Base-by-base conservation (phyloP, 495 filamentous ascomycete species). In the Penicillium desertorum region DNA sequence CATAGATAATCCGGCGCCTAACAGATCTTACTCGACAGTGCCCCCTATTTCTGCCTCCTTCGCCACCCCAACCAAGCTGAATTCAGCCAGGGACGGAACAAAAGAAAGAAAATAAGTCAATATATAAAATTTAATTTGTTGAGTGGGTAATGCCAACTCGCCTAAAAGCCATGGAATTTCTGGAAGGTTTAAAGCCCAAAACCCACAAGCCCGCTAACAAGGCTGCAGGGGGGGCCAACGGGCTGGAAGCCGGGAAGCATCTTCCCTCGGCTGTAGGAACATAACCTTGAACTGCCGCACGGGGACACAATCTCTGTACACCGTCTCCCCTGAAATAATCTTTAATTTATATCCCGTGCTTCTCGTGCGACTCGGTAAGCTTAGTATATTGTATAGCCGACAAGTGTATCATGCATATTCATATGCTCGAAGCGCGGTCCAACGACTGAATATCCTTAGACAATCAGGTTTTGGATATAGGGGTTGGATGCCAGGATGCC, bases 251-350 rank as follows among this genome's bases (percentile, higher is more conserved):
- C 48, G 56, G 48, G 47, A 34, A 11, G 56, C 48, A 58, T 29
- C 22, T n/a, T 34, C 25, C 42, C 52, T 59, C 51, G 54, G 51
- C 58, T 53, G 51, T 48, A 62, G 60, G 60, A 51, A 53, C 61
- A 63, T 60, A 58, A 49, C 59, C 59, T 61, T 61, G 52, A 39
- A 44, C 37, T 16, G 20, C 42, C 52, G 36, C 52, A 59, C 52
- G 51, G 51, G 27, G 27, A 50, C 30, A 14, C 45, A n/a, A 19
- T 20, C 29, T 41, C 43, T 50, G n/a, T 37, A 45, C 43, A 61
- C 42, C 51, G 45, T 36, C 19, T 11, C 30, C 27, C 45, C n/a
- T 3, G 29, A 20, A 34, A 20, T 12, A 6, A 48, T 32, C 16
- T 20, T 32, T 34, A 48, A 32, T 52, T 17, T 52, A 42, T 52